Evolutionary conservation across 768 basidiomycete genomes (phyloP), one percentile per base, ranked within the genome.

Genomic region (Termitomyces sp.): DNA sequence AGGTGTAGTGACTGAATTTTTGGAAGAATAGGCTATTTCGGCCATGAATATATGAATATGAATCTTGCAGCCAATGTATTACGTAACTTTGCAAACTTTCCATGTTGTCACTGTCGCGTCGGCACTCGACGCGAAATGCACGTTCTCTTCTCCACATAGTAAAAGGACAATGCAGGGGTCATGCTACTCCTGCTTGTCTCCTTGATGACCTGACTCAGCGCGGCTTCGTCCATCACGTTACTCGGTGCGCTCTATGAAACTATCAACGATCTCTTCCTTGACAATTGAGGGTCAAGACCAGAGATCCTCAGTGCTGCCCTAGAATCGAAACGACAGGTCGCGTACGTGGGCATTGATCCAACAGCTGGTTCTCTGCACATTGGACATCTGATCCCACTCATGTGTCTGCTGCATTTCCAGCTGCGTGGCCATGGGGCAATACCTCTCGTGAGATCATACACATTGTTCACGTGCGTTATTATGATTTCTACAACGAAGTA

Each of bases 341-440:
- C 92, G 17, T 99, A 99, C 66, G 78, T 84, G 4, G 97, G 97
- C 35, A 80, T 98, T 41, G 97, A 99, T 66, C 97, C 97, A 14
- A 93, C 96, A 2, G 93, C 94, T 4, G 75, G 72, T 24, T 88
- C 93, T 1, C 76, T 99, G 17, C 97, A 99, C 68, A 89, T 93
- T 52, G 97, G 97, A 3, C 95, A 99, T 67, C 80, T 99, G 2
- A 74, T 98, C 21, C 94, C 96, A 2, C 72, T 99, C 44, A 79
- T 98, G 65, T 85, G 83, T 50, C 68, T 98, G 44, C 74, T 98
- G 15, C 97, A 98, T 65, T 96, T 98, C 67, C 87, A 87, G 45
- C 64, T 90, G 38, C 77, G 79, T n/a, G 96, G 96, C 1, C 93
- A 98, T 69, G 74, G 76, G 28, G 77, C 85, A 40, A 85, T 98